phyloP scores from a whole-genome alignment of 2,329 filamentous ascomycete species.

The Myriangium duriaei region DNA sequence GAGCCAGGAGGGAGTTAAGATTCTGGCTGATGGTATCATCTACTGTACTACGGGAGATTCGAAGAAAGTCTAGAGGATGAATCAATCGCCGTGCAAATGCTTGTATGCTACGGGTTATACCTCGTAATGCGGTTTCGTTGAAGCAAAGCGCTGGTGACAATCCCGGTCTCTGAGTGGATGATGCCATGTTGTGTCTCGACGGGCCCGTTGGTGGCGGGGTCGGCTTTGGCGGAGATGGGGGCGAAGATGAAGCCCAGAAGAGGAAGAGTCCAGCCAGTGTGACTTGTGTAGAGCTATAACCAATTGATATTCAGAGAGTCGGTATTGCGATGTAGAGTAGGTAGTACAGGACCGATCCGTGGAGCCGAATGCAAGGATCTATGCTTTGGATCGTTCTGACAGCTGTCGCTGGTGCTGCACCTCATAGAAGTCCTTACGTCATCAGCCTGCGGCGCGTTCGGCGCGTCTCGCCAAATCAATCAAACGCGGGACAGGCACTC shows the following conservation, averaged over 20 bases:
- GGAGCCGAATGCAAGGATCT: too few species aligned
- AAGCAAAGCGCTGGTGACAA: conserved; percentile 41
- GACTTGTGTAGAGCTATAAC: conserved; percentile 1
- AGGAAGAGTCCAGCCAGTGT: conserved; percentile 19
- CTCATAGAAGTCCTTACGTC: not conserved
- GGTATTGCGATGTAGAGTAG: too few species aligned
- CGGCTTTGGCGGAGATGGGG: conserved; percentile 11
- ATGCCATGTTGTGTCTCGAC: conserved; percentile 9
- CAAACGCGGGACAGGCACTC: conserved; percentile 1
- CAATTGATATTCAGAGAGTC: not conserved
- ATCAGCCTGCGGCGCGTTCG: conserved; percentile 1
- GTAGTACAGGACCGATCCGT: too few species aligned
- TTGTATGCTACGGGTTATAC: too few species aligned
- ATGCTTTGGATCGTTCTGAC: too few species aligned
- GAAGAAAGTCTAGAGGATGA: conserved; percentile 64
- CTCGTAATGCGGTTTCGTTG: conserved; percentile 38
- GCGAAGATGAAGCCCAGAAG: conserved; percentile 17
- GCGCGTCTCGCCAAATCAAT: conserved; percentile 6
- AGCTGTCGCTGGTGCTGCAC: too few species aligned
- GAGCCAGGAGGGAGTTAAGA: conserved; percentile 76
- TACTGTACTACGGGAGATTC: conserved; percentile 67
- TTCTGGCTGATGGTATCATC: conserved; percentile 92
- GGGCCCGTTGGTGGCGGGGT: conserved; percentile 6
- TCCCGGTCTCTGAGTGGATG: conserved; percentile 18
- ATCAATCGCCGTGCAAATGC: too few species aligned